A percentile compares a stretch with the other conserved stretches of the same genome.
Conservation (phyloP, 352 stramenopile genomes). For the Pilasporangium apinafurcum region DNA sequence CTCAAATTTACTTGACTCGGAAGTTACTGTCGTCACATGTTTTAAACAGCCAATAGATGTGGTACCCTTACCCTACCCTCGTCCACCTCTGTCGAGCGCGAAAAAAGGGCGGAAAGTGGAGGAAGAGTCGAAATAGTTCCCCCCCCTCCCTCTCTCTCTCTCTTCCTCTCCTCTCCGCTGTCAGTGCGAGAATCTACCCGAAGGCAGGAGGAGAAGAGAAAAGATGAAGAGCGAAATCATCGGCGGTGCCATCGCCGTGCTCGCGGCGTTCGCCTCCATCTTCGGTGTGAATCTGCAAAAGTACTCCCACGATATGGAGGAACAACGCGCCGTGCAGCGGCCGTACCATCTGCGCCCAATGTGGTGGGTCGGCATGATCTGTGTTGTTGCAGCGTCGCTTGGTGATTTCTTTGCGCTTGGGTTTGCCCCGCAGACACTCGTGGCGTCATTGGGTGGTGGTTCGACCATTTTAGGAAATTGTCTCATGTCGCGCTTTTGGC, state of each 20-base stretch:
- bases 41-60: not conserved
- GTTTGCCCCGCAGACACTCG: constrained; percentile 84
- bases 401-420: constrained; percentile 84
- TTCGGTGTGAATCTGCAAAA: constrained; percentile 91
- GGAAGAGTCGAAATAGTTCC: not conserved
- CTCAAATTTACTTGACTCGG: too few relatives aligned
- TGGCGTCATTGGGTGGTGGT: constrained; percentile 72
- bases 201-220: not conserved
- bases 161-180: not conserved
- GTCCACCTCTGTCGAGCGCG: not conserved
- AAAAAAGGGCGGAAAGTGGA: not conserved
- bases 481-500: constrained; percentile 82
- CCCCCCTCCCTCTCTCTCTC: not conserved
- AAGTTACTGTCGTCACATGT: not conserved
- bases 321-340: constrained; percentile 50
- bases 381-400: constrained; percentile 73
- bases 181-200: not conserved
- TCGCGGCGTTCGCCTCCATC: constrained; percentile 78
- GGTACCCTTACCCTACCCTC: not conserved
- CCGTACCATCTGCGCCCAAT: constrained; percentile 78
- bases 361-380: constrained; percentile 87
- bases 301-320: constrained; percentile 86
- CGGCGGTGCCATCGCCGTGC: constrained; percentile 70
- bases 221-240: constrained; percentile 70
- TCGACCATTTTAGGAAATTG: constrained; percentile 83